A percentile compares a stretch with the other conserved stretches of the same genome.
Conservation (phyloP, 805 yeast genomes). For the Lipomyces spencermartinsiae region DNA sequence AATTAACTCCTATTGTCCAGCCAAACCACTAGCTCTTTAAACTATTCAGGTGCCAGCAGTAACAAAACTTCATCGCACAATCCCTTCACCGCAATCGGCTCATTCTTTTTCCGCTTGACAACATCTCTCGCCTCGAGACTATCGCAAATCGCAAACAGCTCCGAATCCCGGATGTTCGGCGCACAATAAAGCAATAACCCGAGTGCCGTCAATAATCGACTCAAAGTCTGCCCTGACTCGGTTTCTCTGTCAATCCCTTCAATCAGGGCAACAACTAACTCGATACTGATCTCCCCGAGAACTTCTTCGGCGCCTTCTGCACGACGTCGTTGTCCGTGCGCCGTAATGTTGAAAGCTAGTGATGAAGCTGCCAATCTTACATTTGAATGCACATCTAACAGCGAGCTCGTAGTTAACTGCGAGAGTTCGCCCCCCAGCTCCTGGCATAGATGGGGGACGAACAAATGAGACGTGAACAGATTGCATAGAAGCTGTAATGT, state of each 20-base stretch:
- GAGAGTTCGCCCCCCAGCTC: slow-evolving; percentile 22
- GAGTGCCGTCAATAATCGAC: slow-evolving; percentile 32
- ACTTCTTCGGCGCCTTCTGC: slow-evolving; percentile 20
- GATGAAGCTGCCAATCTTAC: slow-evolving; percentile 39
- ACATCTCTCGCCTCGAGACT: slow-evolving; percentile 27
- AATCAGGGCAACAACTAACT: slow-evolving; percentile 36
- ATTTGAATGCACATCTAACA: slow-evolving; percentile 34
- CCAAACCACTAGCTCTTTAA: not conserved
- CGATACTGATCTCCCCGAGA: slow-evolving; percentile 29
- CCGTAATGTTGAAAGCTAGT: slow-evolving; percentile 36
- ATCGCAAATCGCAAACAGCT: slow-evolving; percentile 18
- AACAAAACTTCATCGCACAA: slow-evolving; percentile 29
- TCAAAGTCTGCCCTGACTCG: slow-evolving; percentile 33
- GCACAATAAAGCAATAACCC: slow-evolving; percentile 36
- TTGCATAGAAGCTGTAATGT: slow-evolving; percentile 40
- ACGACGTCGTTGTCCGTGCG: slow-evolving; percentile 26
- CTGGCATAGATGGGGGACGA: slow-evolving; percentile 25
- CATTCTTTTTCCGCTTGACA: slow-evolving; percentile 14
- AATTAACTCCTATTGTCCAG: not conserved
- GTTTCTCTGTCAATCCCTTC: slow-evolving; percentile 34
- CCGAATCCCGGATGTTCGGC: slow-evolving; percentile 26
- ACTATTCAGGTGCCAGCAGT: slow-evolving; percentile 10
- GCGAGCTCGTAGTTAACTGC: slow-evolving; percentile 24
- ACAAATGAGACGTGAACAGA: slow-evolving; percentile 26
- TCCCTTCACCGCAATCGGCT: slow-evolving; percentile 17